These are phyloP conservation scores for Aspergillus homomorphus DNA, from an alignment of 495 filamentous ascomycete genomes.

Conservation along the genomic window DNA sequence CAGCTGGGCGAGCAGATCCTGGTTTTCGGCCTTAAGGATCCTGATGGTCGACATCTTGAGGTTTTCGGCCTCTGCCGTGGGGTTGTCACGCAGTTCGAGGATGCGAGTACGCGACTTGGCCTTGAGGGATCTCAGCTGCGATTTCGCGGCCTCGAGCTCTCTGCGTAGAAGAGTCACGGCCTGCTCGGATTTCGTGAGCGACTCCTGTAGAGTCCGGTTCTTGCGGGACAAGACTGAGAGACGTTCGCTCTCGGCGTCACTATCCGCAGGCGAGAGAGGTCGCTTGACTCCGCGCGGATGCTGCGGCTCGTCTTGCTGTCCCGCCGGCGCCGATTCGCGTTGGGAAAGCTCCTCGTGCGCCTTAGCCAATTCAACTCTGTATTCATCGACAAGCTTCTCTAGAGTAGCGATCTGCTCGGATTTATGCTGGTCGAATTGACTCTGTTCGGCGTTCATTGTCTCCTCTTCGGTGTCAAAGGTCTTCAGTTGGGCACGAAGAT, in stretches of 20 bases:
- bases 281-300: slow-evolving; percentile 39
- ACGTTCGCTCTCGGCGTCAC: slow-evolving; percentile 68
- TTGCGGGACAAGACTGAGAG: slow-evolving; percentile 80
- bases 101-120: slow-evolving; percentile 75
- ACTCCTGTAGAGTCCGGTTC: slow-evolving; percentile 79
- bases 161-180: slow-evolving; percentile 62
- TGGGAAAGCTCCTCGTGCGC: slow-evolving; percentile 68
- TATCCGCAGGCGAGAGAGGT: slow-evolving; percentile 58
- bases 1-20: slow-evolving; percentile 75
- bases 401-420: slow-evolving; percentile 73
- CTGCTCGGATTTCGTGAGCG: slow-evolving; percentile 63
- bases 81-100: slow-evolving; percentile 84
- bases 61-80: slow-evolving; percentile 76
- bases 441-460: slow-evolving; percentile 71
- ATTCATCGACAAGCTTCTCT: slow-evolving; percentile 80
- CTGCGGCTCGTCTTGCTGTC: slow-evolving; percentile 33
- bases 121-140: slow-evolving; percentile 69
- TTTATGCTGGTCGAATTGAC: slow-evolving; percentile 70
- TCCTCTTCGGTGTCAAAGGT: slow-evolving; percentile 86
- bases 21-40: slow-evolving; percentile 78
- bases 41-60: slow-evolving; percentile 75
- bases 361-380: slow-evolving; percentile 76
- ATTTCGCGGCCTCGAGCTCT: slow-evolving; percentile 67
- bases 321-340: slow-evolving; percentile 37
- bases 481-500: slow-evolving; percentile 87